Conservation (phyloP, 140 eudicot species). For the Stevia rebaudiana region DNA sequence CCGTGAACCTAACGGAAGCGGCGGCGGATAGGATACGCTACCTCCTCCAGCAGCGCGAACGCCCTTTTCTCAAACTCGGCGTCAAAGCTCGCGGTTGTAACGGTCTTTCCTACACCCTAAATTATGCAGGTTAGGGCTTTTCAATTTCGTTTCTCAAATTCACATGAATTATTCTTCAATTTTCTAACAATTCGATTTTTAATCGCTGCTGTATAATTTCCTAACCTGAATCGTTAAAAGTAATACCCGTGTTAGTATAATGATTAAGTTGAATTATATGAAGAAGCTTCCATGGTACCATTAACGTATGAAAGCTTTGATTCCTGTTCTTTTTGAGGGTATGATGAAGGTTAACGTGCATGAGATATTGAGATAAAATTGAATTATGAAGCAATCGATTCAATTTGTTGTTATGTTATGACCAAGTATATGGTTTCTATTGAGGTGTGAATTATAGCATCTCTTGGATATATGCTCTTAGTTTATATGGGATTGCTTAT, state of each 20-base stretch:
- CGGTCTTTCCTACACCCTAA: slow-evolving; percentile 95
- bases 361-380: background rate
- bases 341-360: too few relatives aligned
- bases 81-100: slow-evolving; percentile 99
- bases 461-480: background rate
- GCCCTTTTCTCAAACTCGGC: slow-evolving; percentile 82
- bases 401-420: background rate
- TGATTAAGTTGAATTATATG: too few relatives aligned
- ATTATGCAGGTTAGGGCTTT: slow-evolving; percentile 67
- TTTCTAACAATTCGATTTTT: background rate
- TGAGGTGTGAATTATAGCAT: background rate
- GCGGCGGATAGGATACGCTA: slow-evolving; percentile 79
- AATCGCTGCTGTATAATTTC: background rate
- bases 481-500: background rate
- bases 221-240: background rate
- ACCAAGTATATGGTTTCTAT: background rate
- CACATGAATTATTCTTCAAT: background rate
- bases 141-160: background rate
- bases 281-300: too few relatives aligned
- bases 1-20: slow-evolving; percentile 62
- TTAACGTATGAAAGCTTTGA: too few relatives aligned
- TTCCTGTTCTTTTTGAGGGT: too few relatives aligned
- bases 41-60: slow-evolving; percentile 70
- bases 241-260: too few relatives aligned
- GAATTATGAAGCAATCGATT: background rate